These are phyloP conservation scores for Clitopilus hobsonii DNA, from an alignment of 768 basidiomycete genomes.

Conservation along the genomic window DNA sequence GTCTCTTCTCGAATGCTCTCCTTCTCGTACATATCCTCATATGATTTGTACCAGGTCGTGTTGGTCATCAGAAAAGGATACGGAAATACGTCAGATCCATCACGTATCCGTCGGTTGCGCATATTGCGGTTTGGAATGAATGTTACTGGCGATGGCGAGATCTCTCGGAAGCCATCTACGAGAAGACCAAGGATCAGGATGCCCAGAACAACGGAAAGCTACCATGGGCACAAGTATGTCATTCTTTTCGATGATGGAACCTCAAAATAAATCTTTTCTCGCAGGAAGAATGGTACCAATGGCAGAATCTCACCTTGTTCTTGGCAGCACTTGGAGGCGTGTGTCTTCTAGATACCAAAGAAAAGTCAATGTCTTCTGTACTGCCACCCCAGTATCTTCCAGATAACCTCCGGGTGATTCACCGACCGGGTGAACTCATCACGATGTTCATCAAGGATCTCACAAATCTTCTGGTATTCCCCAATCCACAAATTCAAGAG, in stretches of 20 bases:
- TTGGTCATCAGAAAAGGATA: constrained; percentile 76
- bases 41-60: constrained; percentile 46
- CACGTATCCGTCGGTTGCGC: constrained; percentile 58
- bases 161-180: constrained; percentile 56
- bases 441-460: constrained; percentile 63
- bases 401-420: constrained; percentile 63
- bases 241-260: neutral
- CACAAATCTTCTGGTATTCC: constrained; percentile 63
- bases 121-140: constrained; percentile 80
- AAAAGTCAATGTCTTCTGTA: constrained; percentile 41
- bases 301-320: constrained; percentile 82
- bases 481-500: constrained; percentile 67
- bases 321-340: constrained; percentile 70
- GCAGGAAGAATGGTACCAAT: constrained; percentile 73
- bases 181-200: constrained; percentile 21
- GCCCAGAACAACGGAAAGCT: constrained; percentile 17
- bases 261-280: neutral
- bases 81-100: constrained; percentile 66
- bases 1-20: constrained; percentile 16
- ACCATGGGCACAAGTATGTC: constrained; percentile 22
- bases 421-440: constrained; percentile 54
- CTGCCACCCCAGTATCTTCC: constrained; percentile 60
- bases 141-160: constrained; percentile 72
- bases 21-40: neutral
- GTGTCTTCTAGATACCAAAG: too few species aligned